Evolutionary conservation across 2,329 filamentous ascomycete genomes (phyloP).

Genomic region (Keithomyces neogunnii): DNA sequence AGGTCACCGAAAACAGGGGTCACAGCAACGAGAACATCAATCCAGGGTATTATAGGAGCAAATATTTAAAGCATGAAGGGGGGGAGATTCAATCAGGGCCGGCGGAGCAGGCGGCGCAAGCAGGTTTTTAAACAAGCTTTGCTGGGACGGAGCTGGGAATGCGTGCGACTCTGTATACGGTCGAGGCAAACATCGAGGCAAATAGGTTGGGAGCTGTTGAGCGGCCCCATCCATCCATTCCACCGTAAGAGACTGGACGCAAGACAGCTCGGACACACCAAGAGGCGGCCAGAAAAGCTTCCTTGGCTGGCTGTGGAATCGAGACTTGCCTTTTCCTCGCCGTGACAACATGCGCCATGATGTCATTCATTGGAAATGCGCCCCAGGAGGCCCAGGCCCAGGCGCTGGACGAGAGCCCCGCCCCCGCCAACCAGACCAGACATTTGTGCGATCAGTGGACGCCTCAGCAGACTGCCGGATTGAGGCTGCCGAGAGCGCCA

Average conservation of each 20-base stretch:
- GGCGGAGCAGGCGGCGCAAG: neutral
- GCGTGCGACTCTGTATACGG: neutral
- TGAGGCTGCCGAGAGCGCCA: too few relatives aligned
- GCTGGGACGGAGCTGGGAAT: neutral
- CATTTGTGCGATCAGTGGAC: neutral
- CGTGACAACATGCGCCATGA: constrained; percentile 24
- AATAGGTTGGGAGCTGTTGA: neutral
- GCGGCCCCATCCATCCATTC: too few relatives aligned
- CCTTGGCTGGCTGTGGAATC: neutral
- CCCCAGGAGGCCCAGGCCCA: neutral
- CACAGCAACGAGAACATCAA: neutral
- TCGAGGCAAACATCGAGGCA: neutral
- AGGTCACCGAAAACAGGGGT: neutral
- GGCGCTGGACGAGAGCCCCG: neutral
- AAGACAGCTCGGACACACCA: neutral
- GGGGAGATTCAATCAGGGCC: neutral
- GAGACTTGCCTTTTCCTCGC: neutral
- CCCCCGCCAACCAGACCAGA: neutral
- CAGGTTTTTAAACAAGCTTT: constrained; percentile 3
- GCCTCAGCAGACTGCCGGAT: too few relatives aligned
- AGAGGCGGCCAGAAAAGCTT: neutral
- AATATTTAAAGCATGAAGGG: neutral
- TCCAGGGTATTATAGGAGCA: neutral
- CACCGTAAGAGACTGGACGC: too few relatives aligned
- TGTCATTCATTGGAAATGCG: constrained; percentile 19